A percentile compares a stretch with the other conserved stretches of the same genome.
Evolutionary conservation across 495 filamentous ascomycete genomes (phyloP).

Genomic region (Oidiodendron maius): DNA sequence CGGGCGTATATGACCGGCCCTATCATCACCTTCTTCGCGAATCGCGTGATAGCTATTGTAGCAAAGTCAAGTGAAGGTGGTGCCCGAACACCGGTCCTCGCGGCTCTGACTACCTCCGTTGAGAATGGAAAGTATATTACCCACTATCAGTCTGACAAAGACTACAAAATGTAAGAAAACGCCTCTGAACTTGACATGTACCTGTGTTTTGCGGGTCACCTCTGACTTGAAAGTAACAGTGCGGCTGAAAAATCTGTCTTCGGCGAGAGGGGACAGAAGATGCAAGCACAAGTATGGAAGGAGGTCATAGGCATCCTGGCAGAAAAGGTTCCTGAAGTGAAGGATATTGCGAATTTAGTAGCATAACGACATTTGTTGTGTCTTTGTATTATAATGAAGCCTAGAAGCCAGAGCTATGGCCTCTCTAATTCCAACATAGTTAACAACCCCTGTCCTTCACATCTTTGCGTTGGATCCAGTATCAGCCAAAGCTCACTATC

Average conservation of each 20-base stretch:
- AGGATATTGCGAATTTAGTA: slow-evolving; percentile 7
- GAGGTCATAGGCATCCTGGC: slow-evolving; percentile 24
- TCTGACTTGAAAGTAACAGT: neutral
- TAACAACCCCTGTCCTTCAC: no score
- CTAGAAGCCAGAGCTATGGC: neutral
- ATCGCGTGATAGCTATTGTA: slow-evolving; percentile 17
- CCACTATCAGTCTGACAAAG: slow-evolving; percentile 19
- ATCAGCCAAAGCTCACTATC: slow-evolving; percentile 32
- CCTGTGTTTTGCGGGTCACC: slow-evolving; percentile 5
- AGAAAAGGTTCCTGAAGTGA: slow-evolving; percentile 15
- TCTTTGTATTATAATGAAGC: neutral
- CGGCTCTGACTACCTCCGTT: slow-evolving; percentile 20
- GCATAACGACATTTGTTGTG: neutral
- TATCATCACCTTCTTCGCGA: slow-evolving; percentile 9
- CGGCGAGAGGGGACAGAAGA: slow-evolving; percentile 28
- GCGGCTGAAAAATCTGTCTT: slow-evolving; percentile 16
- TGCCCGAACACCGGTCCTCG: slow-evolving; percentile 27
- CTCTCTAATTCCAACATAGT: no score
- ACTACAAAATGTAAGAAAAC: slow-evolving; percentile 21
- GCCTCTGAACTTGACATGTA: neutral
- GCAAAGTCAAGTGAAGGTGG: slow-evolving; percentile 28
- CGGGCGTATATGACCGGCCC: slow-evolving; percentile 23
- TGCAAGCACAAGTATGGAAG: slow-evolving; percentile 33
- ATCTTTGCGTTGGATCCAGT: no score
- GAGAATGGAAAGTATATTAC: slow-evolving; percentile 25